Conservation (phyloP, 441 rosid genomes). For the Flueggea neowawraea region DNA sequence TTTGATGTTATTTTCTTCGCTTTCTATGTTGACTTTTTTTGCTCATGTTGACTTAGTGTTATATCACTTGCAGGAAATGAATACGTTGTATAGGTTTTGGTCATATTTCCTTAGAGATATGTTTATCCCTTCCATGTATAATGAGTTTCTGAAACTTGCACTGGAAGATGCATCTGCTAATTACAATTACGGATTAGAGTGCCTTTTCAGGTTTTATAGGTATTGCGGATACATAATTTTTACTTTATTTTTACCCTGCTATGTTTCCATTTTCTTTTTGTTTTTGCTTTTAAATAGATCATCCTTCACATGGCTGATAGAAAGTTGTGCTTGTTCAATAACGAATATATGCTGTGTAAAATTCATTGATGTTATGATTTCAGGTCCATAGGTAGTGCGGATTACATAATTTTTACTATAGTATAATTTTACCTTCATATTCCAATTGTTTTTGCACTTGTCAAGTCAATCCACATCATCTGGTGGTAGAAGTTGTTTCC, state of each 20-base stretch:
- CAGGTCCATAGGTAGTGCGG: too few relatives aligned
- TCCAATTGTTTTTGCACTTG: too few relatives aligned
- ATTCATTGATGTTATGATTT: too few relatives aligned
- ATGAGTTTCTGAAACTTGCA: conserved; percentile 81
- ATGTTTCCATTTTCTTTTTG: not conserved
- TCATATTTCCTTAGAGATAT: conserved; percentile 84
- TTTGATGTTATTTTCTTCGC: not conserved
- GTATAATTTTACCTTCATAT: too few relatives aligned
- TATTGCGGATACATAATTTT: conserved; percentile 21
- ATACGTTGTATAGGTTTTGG: conserved; percentile 94
- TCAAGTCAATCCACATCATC: too few relatives aligned
- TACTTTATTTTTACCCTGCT: conserved; percentile 1
- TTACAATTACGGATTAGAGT: conserved; percentile 86
- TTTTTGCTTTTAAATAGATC: too few relatives aligned
- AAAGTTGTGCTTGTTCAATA: too few relatives aligned
- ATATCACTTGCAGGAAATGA: conserved; percentile 82
- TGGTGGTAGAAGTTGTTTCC: too few relatives aligned
- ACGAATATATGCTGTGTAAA: too few relatives aligned
- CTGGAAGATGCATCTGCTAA: conserved; percentile 82
- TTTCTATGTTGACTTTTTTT: not conserved
- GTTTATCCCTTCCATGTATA: conserved; percentile 76
- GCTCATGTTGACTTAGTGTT: too few relatives aligned
- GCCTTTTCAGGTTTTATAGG: conserved; percentile 99
- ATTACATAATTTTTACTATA: too few relatives aligned
- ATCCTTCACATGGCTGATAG: too few relatives aligned